Base-by-base conservation (phyloP, 306 rosid genomes). In the Vigna trinervia region DNA sequence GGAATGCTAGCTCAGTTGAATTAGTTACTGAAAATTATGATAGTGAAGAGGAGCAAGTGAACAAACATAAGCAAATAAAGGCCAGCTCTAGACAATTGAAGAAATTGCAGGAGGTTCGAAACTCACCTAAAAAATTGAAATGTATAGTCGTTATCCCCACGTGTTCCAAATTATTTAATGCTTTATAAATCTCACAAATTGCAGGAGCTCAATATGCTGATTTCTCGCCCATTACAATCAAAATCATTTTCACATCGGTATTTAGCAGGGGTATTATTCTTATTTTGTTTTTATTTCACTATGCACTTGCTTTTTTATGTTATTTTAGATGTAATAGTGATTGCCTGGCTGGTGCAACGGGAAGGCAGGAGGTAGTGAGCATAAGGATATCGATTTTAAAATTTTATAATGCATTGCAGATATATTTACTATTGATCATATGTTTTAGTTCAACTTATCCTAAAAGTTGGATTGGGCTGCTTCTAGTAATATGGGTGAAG, bases 21-120 rank as follows among this genome's bases (percentile, higher is more conserved):
- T 81, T 95, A 77, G 78, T 84, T 56, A 69, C 85, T 41, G 95
- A 92, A 52, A 78, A 80, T 60, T 78, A 85, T 75, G 95, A 92
- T 74, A 91, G 97, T 65, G 98, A 95, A 67, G 97, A 95, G 47
- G 98, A 95, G 81, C 90, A 43, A 79, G 93, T 76, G 75, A 85
- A 86, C 74, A 92, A 78, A 85, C 57, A 45, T 76, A 92, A 82
- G 89, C 86, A 85, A 85, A 89, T 51, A 78, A 95, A 95, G 85
- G 85, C 75, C 58, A 84, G 88, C 82, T 88, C 92, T 66, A 61
- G 71, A 48, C 84, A 86, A 68, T 81, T 95, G 84, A 92, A 73
- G 83, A 92, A 85, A 67, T 73, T 95, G 83, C 93, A 89, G 81
- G 88, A 81, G 98, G 97, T 91, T 78, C 65, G 75, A 57, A 75